phyloP scores from a whole-genome alignment of 805 yeast species.

The Saturnispora serradocipensis region DNA sequence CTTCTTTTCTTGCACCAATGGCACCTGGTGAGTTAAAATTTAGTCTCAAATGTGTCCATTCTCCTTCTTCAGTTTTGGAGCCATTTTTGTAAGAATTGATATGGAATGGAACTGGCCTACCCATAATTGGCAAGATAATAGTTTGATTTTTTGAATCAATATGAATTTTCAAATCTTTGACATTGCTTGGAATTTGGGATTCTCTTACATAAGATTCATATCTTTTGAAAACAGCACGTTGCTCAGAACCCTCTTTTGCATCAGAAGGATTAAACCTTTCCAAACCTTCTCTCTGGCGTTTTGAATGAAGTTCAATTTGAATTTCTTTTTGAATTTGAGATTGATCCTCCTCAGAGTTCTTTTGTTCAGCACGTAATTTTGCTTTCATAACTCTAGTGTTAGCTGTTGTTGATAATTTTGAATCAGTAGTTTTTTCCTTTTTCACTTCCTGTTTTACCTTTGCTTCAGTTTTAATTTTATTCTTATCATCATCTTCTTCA shows the following conservation, averaged over 20 bases:
- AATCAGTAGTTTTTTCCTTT: not conserved
- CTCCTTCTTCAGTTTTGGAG: constrained; percentile 93
- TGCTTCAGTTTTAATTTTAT: constrained; percentile 18
- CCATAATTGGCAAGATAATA: constrained; percentile 81
- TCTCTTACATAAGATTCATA: constrained; percentile 94
- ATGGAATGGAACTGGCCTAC: constrained; percentile 97
- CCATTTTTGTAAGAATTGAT: constrained; percentile 91
- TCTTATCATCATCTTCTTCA: constrained; percentile 30
- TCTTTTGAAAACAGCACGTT: constrained; percentile 71
- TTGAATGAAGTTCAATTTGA: constrained; percentile 76
- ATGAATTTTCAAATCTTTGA: constrained; percentile 75
- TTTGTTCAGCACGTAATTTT: constrained; percentile 69
- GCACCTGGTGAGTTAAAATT: constrained; percentile 88
- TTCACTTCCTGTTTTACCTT: constrained; percentile 7
- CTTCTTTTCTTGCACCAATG: constrained; percentile 49
- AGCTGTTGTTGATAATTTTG: constrained; percentile 15
- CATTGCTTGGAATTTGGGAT: constrained; percentile 77
- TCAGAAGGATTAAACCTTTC: constrained; percentile 74
- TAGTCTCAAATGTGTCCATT: constrained; percentile 78
- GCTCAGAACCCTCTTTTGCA: constrained; percentile 52
- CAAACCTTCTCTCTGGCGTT: constrained; percentile 79
- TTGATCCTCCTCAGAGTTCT: constrained; percentile 64
- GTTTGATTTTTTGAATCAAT: constrained; percentile 86
- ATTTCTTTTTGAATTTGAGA: constrained; percentile 75
- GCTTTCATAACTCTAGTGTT: constrained; percentile 67